Percentiles rank a stretch among this genome's conserved stretches.
phyloP scores from a whole-genome alignment of 2,329 filamentous ascomycete species.

The Colletotrichum sp. region DNA sequence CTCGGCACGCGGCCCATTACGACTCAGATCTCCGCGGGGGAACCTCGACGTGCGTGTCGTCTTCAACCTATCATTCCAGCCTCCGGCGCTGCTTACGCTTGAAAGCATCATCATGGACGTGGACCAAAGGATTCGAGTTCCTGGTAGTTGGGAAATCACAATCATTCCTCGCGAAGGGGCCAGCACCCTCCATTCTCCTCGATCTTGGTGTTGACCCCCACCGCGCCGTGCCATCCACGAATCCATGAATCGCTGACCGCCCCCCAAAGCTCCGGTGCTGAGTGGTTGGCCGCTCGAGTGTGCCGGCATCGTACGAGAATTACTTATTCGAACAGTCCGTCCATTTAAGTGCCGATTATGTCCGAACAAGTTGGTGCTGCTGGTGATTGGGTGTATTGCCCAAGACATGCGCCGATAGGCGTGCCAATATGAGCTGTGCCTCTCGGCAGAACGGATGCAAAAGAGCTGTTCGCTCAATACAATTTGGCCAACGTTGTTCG shows the following conservation, averaged over 20 bases:
- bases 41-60: not conserved
- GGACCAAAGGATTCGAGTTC: not conserved
- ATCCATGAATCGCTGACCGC: conserved; percentile 1
- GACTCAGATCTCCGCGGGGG: not conserved
- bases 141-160: not conserved
- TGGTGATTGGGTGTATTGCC: not conserved
- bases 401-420: not conserved
- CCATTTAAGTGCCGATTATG: not conserved
- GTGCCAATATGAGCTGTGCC: not conserved
- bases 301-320: not conserved
- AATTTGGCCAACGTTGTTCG: not conserved
- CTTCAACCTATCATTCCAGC: not conserved
- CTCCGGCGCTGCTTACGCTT: not conserved
- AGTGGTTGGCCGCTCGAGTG: not conserved
- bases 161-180: not conserved
- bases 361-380: not conserved
- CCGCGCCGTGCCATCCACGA: not conserved
- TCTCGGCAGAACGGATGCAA: not conserved
- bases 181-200: not conserved
- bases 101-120: not conserved
- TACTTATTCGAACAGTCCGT: not conserved
- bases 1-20: not conserved
- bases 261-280: not conserved
- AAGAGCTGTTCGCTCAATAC: not conserved
- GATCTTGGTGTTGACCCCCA: not conserved